Base-by-base conservation (phyloP, 441 rosid species). In the Jatropha multifida region DNA sequence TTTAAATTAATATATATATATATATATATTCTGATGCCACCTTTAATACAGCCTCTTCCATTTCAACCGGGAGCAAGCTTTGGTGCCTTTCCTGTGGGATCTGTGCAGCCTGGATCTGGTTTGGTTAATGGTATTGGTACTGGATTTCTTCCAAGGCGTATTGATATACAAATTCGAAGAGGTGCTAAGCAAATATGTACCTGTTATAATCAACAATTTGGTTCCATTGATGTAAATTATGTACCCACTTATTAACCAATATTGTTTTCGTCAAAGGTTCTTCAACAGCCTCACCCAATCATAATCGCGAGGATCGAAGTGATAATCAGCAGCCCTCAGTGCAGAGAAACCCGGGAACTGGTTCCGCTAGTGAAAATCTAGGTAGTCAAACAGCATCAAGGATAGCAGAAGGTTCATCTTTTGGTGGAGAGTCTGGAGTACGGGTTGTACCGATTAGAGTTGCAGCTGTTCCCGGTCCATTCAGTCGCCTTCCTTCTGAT, bases 121-220 rank as follows among this genome's bases (percentile, higher is more conserved):
- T 72, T 81, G 73, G 85, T 80, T 68, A 87, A 82, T 79, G 85
- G 90, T 56, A 80, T 78, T 76, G 86, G 90, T 65, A 59, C 84
- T 54, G 84, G 87, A 17, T 78, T 86, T 81, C 85, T 84, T 84
- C 94, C 94, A 13, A 81, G 96, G 78, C 92, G 90, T 44, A 88
- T 90, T 77, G 94, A 90, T 81, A 90, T 91, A 79, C 92, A 90
- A 86, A 91, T 90, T 77, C 86, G 91, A 79, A 87, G 94, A 85
- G 94, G 94, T 89, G 76, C 14, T 14, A 46, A 41, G 54, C 44
- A 38, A 46, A 69, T 70, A 58, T 52, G 40, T 23, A 17, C 18
- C 58, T 56, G 4, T 67, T 23, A 6, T 54, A 9, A 71, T 69
- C 17, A 65, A 49, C 52, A 17, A 15, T 42, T 10, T 42, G 42